Conservation (phyloP, 768 basidiomycete genomes). For the Sistotremastrum suecicum region DNA sequence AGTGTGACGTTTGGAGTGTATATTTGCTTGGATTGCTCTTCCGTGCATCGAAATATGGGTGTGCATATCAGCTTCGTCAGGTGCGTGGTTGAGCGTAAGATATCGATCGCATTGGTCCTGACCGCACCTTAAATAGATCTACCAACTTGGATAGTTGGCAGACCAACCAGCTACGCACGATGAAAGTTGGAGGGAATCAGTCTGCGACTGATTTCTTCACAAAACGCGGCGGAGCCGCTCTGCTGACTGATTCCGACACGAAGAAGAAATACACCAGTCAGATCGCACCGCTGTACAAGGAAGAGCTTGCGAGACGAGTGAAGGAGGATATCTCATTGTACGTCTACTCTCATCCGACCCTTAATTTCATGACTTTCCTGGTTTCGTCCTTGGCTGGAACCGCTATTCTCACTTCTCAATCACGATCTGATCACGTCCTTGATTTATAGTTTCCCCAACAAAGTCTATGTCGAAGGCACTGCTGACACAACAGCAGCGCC, state of each 20-base stretch:
- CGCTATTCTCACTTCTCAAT: not conserved
- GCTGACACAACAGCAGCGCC: constrained; percentile 21
- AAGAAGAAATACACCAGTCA: constrained; percentile 85
- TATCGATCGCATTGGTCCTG: not conserved
- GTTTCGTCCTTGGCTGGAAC: not conserved
- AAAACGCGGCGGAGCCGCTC: constrained; percentile 64
- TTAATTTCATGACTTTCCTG: not conserved
- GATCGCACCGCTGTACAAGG: constrained; percentile 80
- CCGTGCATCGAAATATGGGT: constrained; percentile 89
- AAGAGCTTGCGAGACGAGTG: constrained; percentile 70
- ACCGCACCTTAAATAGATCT: constrained; percentile 38
- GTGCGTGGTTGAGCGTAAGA: constrained; percentile 28
- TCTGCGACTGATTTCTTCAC: constrained; percentile 80
- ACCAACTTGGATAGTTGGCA: constrained; percentile 97
- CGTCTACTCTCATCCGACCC: constrained; percentile 11
- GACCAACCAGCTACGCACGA: constrained; percentile 74
- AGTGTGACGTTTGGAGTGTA: constrained; percentile 95
- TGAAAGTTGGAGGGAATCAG: constrained; percentile 93
- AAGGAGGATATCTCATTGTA: constrained; percentile 62
- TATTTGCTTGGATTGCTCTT: constrained; percentile 95
- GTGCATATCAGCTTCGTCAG: constrained; percentile 96
- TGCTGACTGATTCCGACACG: constrained; percentile 59
- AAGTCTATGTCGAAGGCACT: constrained; percentile 75
- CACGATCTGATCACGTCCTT: not conserved
- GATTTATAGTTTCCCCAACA: constrained; percentile 50